phyloP scores from a whole-genome alignment of 2,329 filamentous ascomycete genomes.

The Fusarium nematophilum region DNA sequence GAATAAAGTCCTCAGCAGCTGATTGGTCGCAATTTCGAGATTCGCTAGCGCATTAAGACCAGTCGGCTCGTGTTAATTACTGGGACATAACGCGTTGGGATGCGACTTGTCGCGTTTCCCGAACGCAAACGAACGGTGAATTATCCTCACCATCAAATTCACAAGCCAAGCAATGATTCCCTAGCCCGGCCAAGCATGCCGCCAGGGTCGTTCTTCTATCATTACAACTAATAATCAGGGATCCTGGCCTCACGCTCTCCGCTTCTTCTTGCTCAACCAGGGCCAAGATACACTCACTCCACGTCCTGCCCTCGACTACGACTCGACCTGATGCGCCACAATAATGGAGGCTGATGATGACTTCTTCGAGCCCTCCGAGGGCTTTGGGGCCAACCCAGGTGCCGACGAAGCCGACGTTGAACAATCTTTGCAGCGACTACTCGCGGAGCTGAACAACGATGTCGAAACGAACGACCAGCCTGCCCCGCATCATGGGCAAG shows the following conservation, averaged over 20 bases:
- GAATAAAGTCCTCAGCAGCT: constrained; percentile 9
- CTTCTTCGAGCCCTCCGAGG: constrained; percentile 15
- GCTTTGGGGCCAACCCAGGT: background rate
- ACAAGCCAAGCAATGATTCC: constrained; percentile 7
- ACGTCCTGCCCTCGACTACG: constrained; percentile 9
- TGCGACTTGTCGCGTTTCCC: constrained; percentile 36
- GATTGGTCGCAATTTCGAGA: constrained; percentile 26
- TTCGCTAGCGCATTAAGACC: constrained; percentile 9
- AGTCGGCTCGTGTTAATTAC: constrained; percentile 22
- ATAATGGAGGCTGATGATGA: constrained; percentile 30
- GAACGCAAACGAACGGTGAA: constrained; percentile 19
- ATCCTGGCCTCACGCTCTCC: background rate
- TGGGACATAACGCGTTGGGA: constrained; percentile 35
- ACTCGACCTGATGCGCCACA: constrained; percentile 13
- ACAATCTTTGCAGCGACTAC: constrained; percentile 15
- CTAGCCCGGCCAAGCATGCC: background rate
- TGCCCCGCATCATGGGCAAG: background rate
- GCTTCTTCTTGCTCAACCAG: background rate
- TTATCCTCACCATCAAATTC: constrained; percentile 1
- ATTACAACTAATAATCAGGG: background rate
- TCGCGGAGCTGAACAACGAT: constrained; percentile 8
- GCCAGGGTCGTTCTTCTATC: background rate
- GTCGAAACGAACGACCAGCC: background rate
- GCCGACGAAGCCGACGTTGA: constrained; percentile 13
- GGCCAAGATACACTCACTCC: constrained; percentile 2